Evolutionary conservation across 2,329 filamentous ascomycete species (phyloP).

Genomic region (Metarhizium sp.): DNA sequence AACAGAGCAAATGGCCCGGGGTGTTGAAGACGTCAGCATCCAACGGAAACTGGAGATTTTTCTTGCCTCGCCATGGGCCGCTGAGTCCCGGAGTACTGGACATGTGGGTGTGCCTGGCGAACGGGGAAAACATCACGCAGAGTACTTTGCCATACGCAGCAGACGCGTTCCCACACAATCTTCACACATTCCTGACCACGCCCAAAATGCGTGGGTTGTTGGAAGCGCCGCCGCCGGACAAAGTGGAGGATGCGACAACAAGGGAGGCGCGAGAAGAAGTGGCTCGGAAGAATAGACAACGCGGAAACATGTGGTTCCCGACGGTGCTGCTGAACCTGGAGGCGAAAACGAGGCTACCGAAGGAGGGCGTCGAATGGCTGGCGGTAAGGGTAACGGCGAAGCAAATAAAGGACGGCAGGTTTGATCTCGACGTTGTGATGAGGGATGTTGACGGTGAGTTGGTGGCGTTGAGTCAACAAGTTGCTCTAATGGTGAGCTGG

Average conservation of each 20-base stretch:
- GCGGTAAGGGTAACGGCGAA: slow-evolving; percentile 57
- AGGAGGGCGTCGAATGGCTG: slow-evolving; percentile 62
- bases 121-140: slow-evolving; percentile 53
- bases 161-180: slow-evolving; percentile 44
- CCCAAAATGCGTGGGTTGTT: not conserved
- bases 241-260: slow-evolving; percentile 39
- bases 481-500: slow-evolving; percentile 13
- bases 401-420: slow-evolving; percentile 58
- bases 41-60: slow-evolving; percentile 19
- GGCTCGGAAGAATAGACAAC: slow-evolving; percentile 17
- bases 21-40: slow-evolving; percentile 17
- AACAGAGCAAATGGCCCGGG: slow-evolving; percentile 5
- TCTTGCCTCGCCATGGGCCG: slow-evolving; percentile 13
- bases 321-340: slow-evolving; percentile 69
- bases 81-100: slow-evolving; percentile 12
- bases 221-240: slow-evolving; percentile 24
- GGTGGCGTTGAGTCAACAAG: slow-evolving; percentile 19
- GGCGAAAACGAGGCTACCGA: slow-evolving; percentile 61
- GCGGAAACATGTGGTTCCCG: slow-evolving; percentile 61
- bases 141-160: slow-evolving; percentile 53
- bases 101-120: slow-evolving; percentile 52
- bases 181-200: slow-evolving; percentile 1
- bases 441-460: slow-evolving; percentile 30
- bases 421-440: slow-evolving; percentile 63
- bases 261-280: slow-evolving; percentile 66